Base-by-base conservation (phyloP, 257 asterid genomes). In the Jacaranda copaia region DNA sequence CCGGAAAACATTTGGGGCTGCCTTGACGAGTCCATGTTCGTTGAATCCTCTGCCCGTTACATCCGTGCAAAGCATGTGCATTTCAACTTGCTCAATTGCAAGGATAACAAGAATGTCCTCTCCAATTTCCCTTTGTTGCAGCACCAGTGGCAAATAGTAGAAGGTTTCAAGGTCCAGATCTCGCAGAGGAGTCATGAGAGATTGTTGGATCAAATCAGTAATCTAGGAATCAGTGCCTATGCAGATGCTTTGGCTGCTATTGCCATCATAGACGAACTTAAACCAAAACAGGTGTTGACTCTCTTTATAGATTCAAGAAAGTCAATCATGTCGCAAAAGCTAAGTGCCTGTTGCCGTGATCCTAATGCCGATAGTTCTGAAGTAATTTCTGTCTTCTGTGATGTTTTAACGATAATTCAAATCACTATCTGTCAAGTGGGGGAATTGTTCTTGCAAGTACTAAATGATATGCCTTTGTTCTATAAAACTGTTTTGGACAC, bases 1-100 rank as follows among this genome's bases (percentile, higher is more conserved):
- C 99, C 97, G 12, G 99, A 96, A 61, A 93, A 96, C 79, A 96
- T 96, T 3, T 96, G 99, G 99, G 99, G 99, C 39, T 90, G 99
- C 79, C 91, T 96, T 7, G 99, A 96, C 66, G 99, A 96, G 76
- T 93, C 89, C 12, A 96, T 96, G 99, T 93, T 91, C 79, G 85
- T 93, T 3, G 98, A 96, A 72, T 85, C 97, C 20, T 89, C 99
- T 5, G 96, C 97, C 4, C 89, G 99, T 45, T 96, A 96, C 79
- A 86, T 90, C 60, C 91, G 98, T 3, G 98, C 99, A 2, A 96
- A 93, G 71, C 94, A 91, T 8, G 99, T 91, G 65, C 97, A 96
- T 81, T 77, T 38, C 81, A 85, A 84, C 82, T 81, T 96, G 86
- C 82, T 83, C 42, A 82, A 81, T 77, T 79, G 70, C 76, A 81